Evolutionary conservation across 2,329 filamentous ascomycete species (phyloP), one percentile per base, ranked within the genome.

Genomic region (Dactylonectria estremocensis): DNA sequence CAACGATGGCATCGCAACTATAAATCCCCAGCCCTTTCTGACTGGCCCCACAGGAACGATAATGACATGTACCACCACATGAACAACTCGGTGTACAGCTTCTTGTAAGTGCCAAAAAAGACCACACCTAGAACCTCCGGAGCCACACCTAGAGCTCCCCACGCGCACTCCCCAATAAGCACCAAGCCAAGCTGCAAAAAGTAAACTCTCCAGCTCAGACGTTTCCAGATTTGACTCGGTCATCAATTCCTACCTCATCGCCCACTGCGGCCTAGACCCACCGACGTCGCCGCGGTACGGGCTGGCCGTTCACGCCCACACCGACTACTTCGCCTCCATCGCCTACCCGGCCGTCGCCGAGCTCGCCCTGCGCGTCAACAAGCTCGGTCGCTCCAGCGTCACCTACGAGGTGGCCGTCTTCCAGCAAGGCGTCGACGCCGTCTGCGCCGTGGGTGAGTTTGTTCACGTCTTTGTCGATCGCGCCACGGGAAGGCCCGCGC

Each of bases 1-100:
- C 24, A 7, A 28, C 28, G n/a, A 28, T 10, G 35, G 28, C 20
- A 37, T 49, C 18, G 13, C 33, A 35, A 43, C 20, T 48, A 35
- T 50, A 28, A 69, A 58, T 52, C 40, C 52, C 69, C 72, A 66
- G 75, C 24, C n/a, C n/a, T 14, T 43, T 43, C 61, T 60, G 69
- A 62, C 43, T 56, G 4, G 54, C 63, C 66, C 64, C 68, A 50
- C 64, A 95, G 94, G 94, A 91, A 90, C 79, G 95, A 97, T 81
- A 97, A 97, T 78, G 95, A 97, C 83, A 96, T 97, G 93, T 97
- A 96, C 81, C 88, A 93, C 68, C 95, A 98, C 79, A 90, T 97
- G 86, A 97, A 97, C 83, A 97, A 97, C 78, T 93, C 91, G 46
- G 87, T 96, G 61, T 97, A 97, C 81, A 93, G 93, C 75, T 92